Conservation (phyloP, 345 rosid species). For the Diplotaxis tenuifolia region DNA sequence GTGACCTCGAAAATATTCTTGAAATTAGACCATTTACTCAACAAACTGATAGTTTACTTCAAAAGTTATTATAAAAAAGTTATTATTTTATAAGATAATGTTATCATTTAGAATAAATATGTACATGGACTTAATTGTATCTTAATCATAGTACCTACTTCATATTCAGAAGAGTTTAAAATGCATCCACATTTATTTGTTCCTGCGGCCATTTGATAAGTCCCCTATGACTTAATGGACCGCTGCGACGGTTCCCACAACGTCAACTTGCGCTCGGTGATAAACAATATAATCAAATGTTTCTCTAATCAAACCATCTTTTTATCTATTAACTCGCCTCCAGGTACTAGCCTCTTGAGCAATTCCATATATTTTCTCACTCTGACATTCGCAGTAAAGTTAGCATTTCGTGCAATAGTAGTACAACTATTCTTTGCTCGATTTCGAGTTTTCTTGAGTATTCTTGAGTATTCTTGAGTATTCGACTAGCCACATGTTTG, state of each 20-base stretch:
- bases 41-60: not conserved
- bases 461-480: slow-evolving; percentile 26
- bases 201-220: not conserved
- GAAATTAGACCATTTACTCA: not conserved
- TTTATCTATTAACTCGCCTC: slow-evolving; percentile 59
- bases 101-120: slow-evolving; percentile 2
- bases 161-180: slow-evolving; percentile 13
- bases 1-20: not conserved
- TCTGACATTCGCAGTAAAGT: slow-evolving; percentile 42
- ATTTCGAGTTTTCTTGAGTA: slow-evolving; percentile 27
- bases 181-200: slow-evolving; percentile 8
- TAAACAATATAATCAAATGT: slow-evolving; percentile 76
- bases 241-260: slow-evolving; percentile 54
- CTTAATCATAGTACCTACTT: slow-evolving; percentile 12
- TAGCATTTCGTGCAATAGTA: not conserved
- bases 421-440: slow-evolving; percentile 17
- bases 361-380: slow-evolving; percentile 56
- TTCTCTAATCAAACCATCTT: slow-evolving; percentile 61
- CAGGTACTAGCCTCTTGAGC: slow-evolving; percentile 65
- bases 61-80: not conserved
- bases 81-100: not conserved
- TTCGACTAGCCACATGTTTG: slow-evolving; percentile 16
- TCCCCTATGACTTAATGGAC: slow-evolving; percentile 10
- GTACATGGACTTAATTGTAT: not conserved
- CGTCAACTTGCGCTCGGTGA: slow-evolving; percentile 75